Conservation (phyloP, 257 asterid species). For the Oldenlandia corymbosa region DNA sequence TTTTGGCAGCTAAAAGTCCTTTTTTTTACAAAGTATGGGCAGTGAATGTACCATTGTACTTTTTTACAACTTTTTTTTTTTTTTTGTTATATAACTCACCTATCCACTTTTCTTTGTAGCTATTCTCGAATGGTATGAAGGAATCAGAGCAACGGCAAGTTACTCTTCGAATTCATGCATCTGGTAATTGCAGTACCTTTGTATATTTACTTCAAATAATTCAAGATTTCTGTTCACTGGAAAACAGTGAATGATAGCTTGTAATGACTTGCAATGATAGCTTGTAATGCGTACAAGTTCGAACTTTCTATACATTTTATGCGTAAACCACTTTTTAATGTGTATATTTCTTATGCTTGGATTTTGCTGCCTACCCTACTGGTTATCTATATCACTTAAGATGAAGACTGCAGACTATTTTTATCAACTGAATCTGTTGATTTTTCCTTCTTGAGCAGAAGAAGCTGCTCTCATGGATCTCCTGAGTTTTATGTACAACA, state of each 20-base stretch:
- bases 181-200: constrained; percentile 40
- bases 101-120: constrained; percentile 30
- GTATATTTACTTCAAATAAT: neutral
- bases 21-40: constrained; percentile 60
- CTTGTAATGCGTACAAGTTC: no score
- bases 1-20: constrained; percentile 82
- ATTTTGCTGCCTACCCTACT: neutral
- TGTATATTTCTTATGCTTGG: neutral
- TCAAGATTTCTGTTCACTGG: neutral
- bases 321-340: neutral
- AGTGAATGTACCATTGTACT: neutral
- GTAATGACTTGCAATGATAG: no score
- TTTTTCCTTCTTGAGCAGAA: constrained; percentile 48
- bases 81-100: constrained; percentile 10
- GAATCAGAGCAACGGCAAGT: constrained; percentile 57
- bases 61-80: constrained; percentile 7
- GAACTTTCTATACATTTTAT: neutral
- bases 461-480: constrained; percentile 87
- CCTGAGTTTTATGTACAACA: constrained; percentile 74
- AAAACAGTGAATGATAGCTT: no score
- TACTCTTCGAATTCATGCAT: constrained; percentile 54
- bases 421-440: neutral
- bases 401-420: no score
- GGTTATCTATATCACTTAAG: neutral
- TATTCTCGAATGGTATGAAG: constrained; percentile 69